Base-by-base conservation (phyloP, 768 basidiomycete genomes). In the Tylopilus rubrobrunneus region DNA sequence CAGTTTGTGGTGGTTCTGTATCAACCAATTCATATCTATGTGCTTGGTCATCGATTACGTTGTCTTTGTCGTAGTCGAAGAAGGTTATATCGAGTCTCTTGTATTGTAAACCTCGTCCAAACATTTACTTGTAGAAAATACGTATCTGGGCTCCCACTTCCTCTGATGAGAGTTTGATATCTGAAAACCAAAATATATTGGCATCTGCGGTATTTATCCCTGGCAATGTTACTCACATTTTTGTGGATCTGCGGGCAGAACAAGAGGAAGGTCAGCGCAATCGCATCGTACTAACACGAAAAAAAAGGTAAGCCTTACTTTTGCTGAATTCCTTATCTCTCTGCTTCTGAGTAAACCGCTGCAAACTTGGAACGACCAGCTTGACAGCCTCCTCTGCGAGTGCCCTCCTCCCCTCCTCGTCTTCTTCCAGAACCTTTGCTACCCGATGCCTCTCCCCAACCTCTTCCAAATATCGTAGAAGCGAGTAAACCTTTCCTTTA, bases 381-480 rank as follows among this genome's bases (percentile, higher is more conserved):
- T 84, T 87, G 27, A 86, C 81, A 8, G 85, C 84, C 65, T 92
- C 91, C 25, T 91, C 88, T 40, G 75, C 79, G 21, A 92, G 69
- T 45, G 75, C 76, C 59, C 72, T 78, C 58, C 83, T 76, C 36
- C 76, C 82, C 2, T 81, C 80, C 17, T 71, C 72, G 58, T 91
- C 89, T 45, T 89, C 89, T 53, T 85, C 85, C 59, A 92, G 70
- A 11, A 91, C 83, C 57, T 73, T 77, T 43, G 83, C 84, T 41
- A 87, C 66, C 56, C 78, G 76, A 68, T 93, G 91, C 43, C 90
- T 71, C 65, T 92, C 90, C 48, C 83, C 74, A 21, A 89, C 79
- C 62, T 92, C 91, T 28, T 92, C 91, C 57, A 92, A 39, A 87
- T 65, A 59, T 90, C 88, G 59, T 86, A 92, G 70, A 93, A 93